Percentiles rank a stretch among this genome's conserved stretches.
Conservation (phyloP, 2,329 filamentous ascomycete genomes). For the Paecilomyces niveus region DNA sequence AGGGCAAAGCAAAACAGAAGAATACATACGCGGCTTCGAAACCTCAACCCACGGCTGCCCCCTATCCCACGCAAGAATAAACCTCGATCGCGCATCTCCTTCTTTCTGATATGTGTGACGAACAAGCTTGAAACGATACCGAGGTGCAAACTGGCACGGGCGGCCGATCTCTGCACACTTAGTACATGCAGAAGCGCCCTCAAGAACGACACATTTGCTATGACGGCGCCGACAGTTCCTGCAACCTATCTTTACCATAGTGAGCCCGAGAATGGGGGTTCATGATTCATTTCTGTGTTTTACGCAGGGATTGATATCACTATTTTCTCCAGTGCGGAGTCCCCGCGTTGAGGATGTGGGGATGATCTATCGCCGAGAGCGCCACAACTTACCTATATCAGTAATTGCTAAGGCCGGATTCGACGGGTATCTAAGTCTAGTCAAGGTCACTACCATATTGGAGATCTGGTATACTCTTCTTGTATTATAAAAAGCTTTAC, state of each 20-base stretch:
- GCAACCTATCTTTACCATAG: constrained; percentile 15
- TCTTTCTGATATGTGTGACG: constrained; percentile 27
- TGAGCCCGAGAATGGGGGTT: not conserved
- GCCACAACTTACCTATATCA: not conserved
- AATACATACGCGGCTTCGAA: constrained; percentile 16
- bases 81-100: constrained; percentile 17
- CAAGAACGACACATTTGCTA: constrained; percentile 23
- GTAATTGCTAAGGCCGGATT: not conserved
- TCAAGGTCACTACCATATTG: too few species aligned
- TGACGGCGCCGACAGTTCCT: constrained; percentile 28
- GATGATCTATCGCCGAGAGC: not conserved
- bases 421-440: not conserved
- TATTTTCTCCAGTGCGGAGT: not conserved
- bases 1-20: not conserved
- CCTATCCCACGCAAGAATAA: constrained; percentile 23
- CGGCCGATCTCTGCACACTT: constrained; percentile 21
- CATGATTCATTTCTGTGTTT: not conserved
- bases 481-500: too few species aligned
- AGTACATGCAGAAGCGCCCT: constrained; percentile 21
- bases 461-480: too few species aligned
- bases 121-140: constrained; percentile 26
- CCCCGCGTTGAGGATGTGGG: not conserved
- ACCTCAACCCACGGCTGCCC: constrained; percentile 26
- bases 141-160: constrained; percentile 24
- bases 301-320: not conserved